Base-by-base conservation (phyloP, 2,329 filamentous ascomycete genomes). In the Aspergillus fumigatus region DNA sequence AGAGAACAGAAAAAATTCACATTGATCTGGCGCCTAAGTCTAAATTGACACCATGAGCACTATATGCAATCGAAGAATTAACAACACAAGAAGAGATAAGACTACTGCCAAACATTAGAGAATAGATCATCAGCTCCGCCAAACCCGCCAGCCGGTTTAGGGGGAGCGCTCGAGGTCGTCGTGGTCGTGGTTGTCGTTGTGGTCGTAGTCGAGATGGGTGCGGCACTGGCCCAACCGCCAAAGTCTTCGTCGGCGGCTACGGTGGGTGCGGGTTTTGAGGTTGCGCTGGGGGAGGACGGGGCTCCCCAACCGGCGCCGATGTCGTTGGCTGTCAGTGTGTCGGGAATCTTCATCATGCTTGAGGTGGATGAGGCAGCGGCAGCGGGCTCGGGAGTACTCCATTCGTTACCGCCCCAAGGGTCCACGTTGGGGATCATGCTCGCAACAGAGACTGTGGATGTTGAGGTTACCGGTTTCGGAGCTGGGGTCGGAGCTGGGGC, bases 181-280 rank as follows among this genome's bases (percentile, higher is more conserved):
- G 51, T 65, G 35, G 66, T 71, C 7, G 75, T 71, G 10, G 78
- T 77, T 49, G 74, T 80, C 64, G 58, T 62, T 11, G 70, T 56
- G 7, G 67, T 70, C 0, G 75, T 70, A 8, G 79, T 76, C 40
- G 76, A 79, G 65, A 64, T 82, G 67, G 83, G 87, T 77, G 81
- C 78, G 48, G 86, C 85, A 69, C 90, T 95, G 50, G 90, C 86
- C 93, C 93, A 97, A 11, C 93, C 92, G 21, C 93, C 93, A 77
- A 97, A 97, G 70, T 97, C 93, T 73, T 97, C 93, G 66, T 97
- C 93, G 0, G 90, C 88, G 38, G 89, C 82, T 2, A 96, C 89
- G 67, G 88, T 87, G 25, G 90, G 86, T 19, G 71, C 53, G 41
- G 69, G 64, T 63, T 66, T 54, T 26, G 70, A 60, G 45, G 45